These are phyloP conservation scores for Pseudogymnoascus sp. DNA, from an alignment of 2,329 filamentous ascomycete genomes.

Conservation along the genomic window DNA sequence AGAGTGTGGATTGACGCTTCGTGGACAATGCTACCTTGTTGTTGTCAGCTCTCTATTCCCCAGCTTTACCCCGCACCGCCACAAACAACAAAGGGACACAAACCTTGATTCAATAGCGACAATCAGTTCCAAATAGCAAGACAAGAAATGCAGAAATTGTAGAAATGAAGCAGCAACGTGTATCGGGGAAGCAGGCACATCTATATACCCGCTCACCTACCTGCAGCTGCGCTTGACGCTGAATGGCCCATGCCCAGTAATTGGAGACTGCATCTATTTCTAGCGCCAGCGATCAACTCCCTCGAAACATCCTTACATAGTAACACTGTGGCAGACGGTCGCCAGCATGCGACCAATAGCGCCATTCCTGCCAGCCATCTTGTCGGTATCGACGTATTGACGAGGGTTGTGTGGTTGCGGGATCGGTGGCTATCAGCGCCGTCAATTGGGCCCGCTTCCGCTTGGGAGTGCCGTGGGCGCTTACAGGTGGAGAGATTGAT, in stretches of 20 bases:
- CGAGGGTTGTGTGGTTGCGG: background rate
- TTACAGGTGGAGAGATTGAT: conserved; percentile 3
- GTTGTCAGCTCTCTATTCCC: background rate
- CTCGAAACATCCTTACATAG: conserved; percentile 5
- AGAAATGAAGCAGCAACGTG: conserved; percentile 1
- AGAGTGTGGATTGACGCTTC: background rate
- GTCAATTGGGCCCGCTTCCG: conserved; percentile 6
- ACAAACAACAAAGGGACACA: background rate
- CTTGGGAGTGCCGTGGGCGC: background rate
- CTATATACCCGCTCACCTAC: conserved; percentile 7
- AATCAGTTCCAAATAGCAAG: conserved; percentile 1
- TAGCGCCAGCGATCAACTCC: conserved; percentile 6
- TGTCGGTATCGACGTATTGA: background rate
- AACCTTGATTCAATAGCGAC: background rate
- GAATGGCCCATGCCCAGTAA: background rate
- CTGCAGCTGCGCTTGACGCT: background rate
- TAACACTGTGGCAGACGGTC: background rate
- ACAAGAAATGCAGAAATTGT: background rate
- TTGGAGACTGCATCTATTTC: background rate
- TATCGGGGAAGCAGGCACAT: background rate
- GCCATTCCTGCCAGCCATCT: conserved; percentile 2
- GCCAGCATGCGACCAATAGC: conserved; percentile 5
- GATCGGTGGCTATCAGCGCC: background rate
- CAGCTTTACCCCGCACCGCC: background rate
- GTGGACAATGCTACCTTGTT: background rate